These are phyloP conservation scores for Penicillium waksmanii DNA, from an alignment of 495 filamentous ascomycete genomes.

Conservation along the genomic window DNA sequence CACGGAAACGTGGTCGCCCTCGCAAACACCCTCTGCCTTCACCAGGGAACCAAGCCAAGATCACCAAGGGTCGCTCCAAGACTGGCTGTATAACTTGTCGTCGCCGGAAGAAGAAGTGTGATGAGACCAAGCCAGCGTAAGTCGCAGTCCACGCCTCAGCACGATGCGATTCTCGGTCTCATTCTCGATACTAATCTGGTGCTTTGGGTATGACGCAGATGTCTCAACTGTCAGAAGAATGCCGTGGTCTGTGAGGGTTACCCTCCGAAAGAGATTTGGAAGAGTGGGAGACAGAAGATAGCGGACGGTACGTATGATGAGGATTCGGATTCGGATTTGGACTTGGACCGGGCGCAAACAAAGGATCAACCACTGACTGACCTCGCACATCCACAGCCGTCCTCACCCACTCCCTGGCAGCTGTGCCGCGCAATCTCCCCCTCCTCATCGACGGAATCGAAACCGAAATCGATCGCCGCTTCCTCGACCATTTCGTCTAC, in stretches of 20 bases:
- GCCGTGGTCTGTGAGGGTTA: constrained; percentile 92
- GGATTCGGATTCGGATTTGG: constrained; percentile 9
- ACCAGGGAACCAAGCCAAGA: constrained; percentile 61
- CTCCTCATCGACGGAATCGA: constrained; percentile 85
- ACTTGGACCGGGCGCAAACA: constrained; percentile 6
- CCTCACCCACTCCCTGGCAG: constrained; percentile 37
- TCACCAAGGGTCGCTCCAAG: constrained; percentile 88
- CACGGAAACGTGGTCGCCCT: constrained; percentile 73
- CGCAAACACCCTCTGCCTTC: constrained; percentile 75
- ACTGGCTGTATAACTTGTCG: constrained; percentile 93
- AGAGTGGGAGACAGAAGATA: constrained; percentile 74
- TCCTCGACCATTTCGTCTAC: constrained; percentile 85
- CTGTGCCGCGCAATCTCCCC: constrained; percentile 66
- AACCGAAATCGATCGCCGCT: constrained; percentile 78
- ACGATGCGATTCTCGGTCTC: neutral
- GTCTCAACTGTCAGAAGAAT: constrained; percentile 92
- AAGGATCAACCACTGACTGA: constrained; percentile 19
- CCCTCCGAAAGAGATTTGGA: constrained; percentile 86
- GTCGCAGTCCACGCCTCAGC: constrained; percentile 7
- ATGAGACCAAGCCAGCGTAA: constrained; percentile 85
- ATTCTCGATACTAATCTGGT: constrained; percentile 1
- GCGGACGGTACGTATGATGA: constrained; percentile 64
- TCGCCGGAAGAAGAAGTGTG: constrained; percentile 95
- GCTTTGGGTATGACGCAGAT: constrained; percentile 40
- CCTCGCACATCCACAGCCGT: constrained; percentile 27